phyloP scores from a whole-genome alignment of 2,329 filamentous ascomycete genomes.

The Neofusicoccum sp. region DNA sequence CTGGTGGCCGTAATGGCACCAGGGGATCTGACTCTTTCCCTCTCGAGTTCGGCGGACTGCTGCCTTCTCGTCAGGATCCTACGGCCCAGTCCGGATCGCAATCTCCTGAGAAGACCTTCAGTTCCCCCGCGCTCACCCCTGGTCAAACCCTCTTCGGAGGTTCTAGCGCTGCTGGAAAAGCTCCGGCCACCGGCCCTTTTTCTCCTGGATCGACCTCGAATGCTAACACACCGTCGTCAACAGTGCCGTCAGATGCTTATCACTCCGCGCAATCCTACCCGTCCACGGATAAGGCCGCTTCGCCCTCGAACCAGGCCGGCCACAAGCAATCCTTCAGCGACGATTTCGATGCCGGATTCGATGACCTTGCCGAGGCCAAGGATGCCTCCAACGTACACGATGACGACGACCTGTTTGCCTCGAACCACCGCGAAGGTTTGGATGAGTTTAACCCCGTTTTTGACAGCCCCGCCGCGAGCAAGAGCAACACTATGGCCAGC shows the following conservation, averaged over 20 bases:
- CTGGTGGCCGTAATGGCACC: slow-evolving; percentile 31
- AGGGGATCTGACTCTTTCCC: slow-evolving; percentile 48
- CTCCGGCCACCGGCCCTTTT: slow-evolving; percentile 20
- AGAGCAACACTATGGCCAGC: slow-evolving; percentile 47
- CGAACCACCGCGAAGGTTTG: slow-evolving; percentile 58
- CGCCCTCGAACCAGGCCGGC: slow-evolving; percentile 20
- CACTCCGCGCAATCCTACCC: slow-evolving; percentile 41
- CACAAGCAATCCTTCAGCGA: slow-evolving; percentile 58
- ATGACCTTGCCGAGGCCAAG: slow-evolving; percentile 79
- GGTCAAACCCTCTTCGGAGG: slow-evolving; percentile 42
- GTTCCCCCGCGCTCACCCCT: slow-evolving; percentile 32
- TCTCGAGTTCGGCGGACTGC: slow-evolving; percentile 55
- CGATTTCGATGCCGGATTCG: slow-evolving; percentile 77
- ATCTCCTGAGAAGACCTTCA: slow-evolving; percentile 39
- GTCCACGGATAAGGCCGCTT: slow-evolving; percentile 29
- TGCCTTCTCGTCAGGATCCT: slow-evolving; percentile 56
- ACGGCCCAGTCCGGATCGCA: slow-evolving; percentile 36
- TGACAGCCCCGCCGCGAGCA: slow-evolving; percentile 60
- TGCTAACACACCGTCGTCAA: slow-evolving; percentile 38
- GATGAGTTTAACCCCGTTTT: slow-evolving; percentile 82
- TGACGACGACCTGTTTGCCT: slow-evolving; percentile 75
- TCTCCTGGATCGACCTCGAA: slow-evolving; percentile 39
- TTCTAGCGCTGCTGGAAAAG: slow-evolving; percentile 32
- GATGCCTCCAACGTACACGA: slow-evolving; percentile 64
- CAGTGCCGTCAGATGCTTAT: slow-evolving; percentile 42